Base-by-base conservation (phyloP, 768 basidiomycete species). In the Epithele typhae region DNA sequence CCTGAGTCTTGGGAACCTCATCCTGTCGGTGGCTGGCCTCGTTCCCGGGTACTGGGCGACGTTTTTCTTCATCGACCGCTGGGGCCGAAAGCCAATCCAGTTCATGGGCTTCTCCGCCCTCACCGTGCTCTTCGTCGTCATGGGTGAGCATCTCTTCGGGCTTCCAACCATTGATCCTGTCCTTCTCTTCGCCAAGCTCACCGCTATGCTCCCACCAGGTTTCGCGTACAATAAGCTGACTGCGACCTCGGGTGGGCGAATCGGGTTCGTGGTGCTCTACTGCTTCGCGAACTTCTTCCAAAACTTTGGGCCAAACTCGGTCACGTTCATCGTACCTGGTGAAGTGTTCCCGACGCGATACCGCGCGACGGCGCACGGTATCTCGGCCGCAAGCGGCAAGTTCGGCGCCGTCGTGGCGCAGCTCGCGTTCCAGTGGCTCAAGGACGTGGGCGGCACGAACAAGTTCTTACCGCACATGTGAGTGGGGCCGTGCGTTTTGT, bases 261-360 rank as follows among this genome's bases (percentile, higher is more conserved):
- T 79, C 27, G 87, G 73, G 2, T 91, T 92, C 62, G 81, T 89
- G 40, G 84, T 86, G 69, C 76, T 89, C 22, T 92, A 92, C 70
- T 87, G 87, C 62, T 70, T 92, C n/a, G 77, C 87, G 57, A 85
- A 87, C 62, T 90, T 90, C 70, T 89, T 91, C 84, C 84, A 88
- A 70, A 92, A 92, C 68, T 92, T 90, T 52, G 89, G 87, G 2
- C 86, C 84, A 9, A 88, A 90, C 56, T 77, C 76, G 0, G 91
- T 87, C 0, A 90, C 88, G 0, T 92, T 92, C 64, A 54, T 91
- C 45, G 69, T 91, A 3, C 88, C 90, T 0, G 87, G 86, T 53
- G 91, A 93, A 62, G 76, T 72, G 21, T 92, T 90, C 79, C 90
- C 90, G 1, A 93, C 90, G 1, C 86, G 91, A 38, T 91, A 92